phyloP scores from a whole-genome alignment of 495 filamentous ascomycete genomes.

The Melanomma pulvis-pyrius region DNA sequence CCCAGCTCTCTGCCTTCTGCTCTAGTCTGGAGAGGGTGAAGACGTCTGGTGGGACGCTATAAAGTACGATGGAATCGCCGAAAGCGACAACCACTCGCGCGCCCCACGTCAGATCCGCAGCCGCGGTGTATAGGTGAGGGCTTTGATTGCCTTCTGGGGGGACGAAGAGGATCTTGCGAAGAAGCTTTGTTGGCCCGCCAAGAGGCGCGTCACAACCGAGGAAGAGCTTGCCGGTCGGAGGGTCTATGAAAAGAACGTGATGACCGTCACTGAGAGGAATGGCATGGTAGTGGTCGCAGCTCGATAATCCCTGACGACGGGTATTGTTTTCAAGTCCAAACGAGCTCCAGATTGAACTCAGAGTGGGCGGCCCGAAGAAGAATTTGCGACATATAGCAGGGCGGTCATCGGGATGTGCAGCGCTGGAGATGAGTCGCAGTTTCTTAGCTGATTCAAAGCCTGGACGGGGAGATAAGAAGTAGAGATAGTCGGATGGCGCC shows the following conservation, averaged over 20 bases:
- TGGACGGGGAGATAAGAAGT: conserved; percentile 63
- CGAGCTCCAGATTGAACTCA: conserved; percentile 25
- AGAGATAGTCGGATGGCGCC: conserved; percentile 65
- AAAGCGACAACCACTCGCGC: conserved; percentile 66
- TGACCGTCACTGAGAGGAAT: conserved; percentile 70
- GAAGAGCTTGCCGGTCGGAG: conserved; percentile 60
- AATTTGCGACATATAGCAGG: conserved; percentile 30
- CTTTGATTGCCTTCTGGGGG: conserved; percentile 40
- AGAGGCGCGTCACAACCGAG: conserved; percentile 69
- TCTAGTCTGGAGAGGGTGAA: conserved; percentile 43
- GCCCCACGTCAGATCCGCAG: conserved; percentile 63
- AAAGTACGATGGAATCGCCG: conserved; percentile 59
- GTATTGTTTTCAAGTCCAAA: conserved; percentile 26
- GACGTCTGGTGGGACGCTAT: conserved; percentile 64
- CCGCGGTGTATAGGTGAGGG: conserved; percentile 57
- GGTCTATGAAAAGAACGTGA: conserved; percentile 72
- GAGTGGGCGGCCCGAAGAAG: conserved; percentile 16
- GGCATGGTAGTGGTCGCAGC: conserved; percentile 68
- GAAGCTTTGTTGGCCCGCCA: conserved; percentile 56
- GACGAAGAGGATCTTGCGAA: conserved; percentile 52
- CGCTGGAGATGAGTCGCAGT: conserved; percentile 68
- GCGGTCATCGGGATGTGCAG: conserved; percentile 49
- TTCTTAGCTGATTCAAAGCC: conserved; percentile 59
- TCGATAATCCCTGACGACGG: conserved; percentile 13
- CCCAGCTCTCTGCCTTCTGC: conserved; percentile 26